phyloP scores from a whole-genome alignment of 768 basidiomycete species.

The Kwoniella botswanensis region DNA sequence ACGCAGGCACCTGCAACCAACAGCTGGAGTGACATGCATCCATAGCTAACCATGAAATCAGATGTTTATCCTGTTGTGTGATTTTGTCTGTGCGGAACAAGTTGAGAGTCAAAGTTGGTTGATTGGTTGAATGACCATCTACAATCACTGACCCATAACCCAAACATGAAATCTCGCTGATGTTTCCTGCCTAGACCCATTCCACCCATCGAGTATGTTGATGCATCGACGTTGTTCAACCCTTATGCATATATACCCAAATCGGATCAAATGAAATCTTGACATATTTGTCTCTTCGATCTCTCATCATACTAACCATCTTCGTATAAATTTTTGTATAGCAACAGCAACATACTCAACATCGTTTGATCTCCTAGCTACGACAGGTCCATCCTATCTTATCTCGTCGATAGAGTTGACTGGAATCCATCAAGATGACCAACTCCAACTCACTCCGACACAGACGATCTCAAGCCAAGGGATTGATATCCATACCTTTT shows the following conservation, averaged over 20 bases:
- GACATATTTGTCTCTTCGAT: too few species aligned
- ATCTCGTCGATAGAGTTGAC: neutral
- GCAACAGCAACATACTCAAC: too few species aligned
- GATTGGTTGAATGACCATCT: slow-evolving; percentile 25
- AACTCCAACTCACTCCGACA: slow-evolving; percentile 25
- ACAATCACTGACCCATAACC: neutral
- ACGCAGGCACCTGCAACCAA: too few species aligned
- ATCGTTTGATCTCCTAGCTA: too few species aligned
- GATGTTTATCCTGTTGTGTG: neutral
- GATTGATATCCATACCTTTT: slow-evolving; percentile 27
- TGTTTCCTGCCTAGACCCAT: too few species aligned
- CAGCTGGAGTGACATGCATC: neutral
- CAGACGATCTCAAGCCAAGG: slow-evolving; percentile 27
- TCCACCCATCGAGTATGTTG: neutral
- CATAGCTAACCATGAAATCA: neutral
- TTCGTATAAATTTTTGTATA: too few species aligned
- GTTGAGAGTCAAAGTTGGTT: slow-evolving; percentile 5
- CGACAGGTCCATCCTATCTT: neutral
- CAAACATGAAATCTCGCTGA: too few species aligned
- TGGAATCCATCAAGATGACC: slow-evolving; percentile 3
- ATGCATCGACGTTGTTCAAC: neutral
- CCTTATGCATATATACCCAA: too few species aligned
- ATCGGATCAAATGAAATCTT: too few species aligned
- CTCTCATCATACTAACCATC: too few species aligned
- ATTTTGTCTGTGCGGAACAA: slow-evolving; percentile 8